Evolutionary conservation across 495 filamentous ascomycete genomes (phyloP).

Genomic region (Viridothelium virens): DNA sequence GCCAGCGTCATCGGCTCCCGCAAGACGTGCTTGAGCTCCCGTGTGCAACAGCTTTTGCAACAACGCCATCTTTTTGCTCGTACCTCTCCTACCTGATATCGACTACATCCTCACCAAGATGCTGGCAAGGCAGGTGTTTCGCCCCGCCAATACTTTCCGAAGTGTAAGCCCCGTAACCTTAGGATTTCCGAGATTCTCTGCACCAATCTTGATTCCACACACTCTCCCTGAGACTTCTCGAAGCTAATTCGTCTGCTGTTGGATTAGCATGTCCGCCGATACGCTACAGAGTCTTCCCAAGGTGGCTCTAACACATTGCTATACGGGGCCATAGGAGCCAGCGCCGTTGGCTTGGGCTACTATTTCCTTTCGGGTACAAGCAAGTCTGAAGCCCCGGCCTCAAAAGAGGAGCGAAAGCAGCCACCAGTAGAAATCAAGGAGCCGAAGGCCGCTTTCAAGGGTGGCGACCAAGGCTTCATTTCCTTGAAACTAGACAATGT

Average conservation of each 20-base stretch:
- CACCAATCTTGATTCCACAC: constrained; percentile 9
- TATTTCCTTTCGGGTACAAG: constrained; percentile 26
- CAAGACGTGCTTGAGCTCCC: not conserved
- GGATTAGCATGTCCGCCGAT: constrained; percentile 36
- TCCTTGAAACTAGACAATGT: constrained; percentile 70
- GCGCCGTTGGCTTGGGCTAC: constrained; percentile 24
- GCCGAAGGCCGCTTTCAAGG: constrained; percentile 58
- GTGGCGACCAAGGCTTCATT: constrained; percentile 80
- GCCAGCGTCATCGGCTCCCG: no score
- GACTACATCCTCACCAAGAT: constrained; percentile 16
- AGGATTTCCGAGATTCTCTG: not conserved
- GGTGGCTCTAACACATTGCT: constrained; percentile 23
- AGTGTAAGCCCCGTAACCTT: constrained; percentile 21
- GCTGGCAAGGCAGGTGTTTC: constrained; percentile 31
- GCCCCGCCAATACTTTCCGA: constrained; percentile 25
- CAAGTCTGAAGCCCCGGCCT: constrained; percentile 13
- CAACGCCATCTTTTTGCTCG: not conserved
- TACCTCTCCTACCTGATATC: not conserved
- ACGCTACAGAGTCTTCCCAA: constrained; percentile 32
- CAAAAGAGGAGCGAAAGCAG: constrained; percentile 21
- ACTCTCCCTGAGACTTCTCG: not conserved
- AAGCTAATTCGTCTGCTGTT: constrained; percentile 3
- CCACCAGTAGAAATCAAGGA: constrained; percentile 11
- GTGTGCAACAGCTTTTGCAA: not conserved
- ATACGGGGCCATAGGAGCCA: constrained; percentile 25